Evolutionary conservation across 495 filamentous ascomycete species (phyloP), one percentile per base, ranked within the genome.

Genomic region (Xylaria nigripes): DNA sequence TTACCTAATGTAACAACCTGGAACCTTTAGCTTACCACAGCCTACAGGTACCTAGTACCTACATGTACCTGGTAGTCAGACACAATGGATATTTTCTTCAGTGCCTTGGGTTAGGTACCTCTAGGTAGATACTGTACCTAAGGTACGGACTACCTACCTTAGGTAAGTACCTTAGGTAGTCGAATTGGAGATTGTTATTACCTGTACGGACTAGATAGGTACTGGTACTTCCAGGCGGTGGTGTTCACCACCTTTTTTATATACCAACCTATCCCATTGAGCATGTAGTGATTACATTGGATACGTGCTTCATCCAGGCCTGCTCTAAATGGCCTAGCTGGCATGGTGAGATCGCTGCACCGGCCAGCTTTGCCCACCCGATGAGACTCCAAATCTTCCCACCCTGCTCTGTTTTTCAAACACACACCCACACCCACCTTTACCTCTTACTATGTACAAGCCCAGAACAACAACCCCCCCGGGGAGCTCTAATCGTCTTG

Each of bases 401-500:
- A 54, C 51, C 42, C 42, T 48, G 46, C 44, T 48, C 24, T 54
- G 24, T 54, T 54, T 40, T 53, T 53, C 51, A 40, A 32, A 54
- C 51, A 54, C 51, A 41, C 44, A 44, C 60, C 58, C 64, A 63
- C 61, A 60, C 61, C 63, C 61, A 56, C 60, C 32, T 40, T 36
- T 36, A 12, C 32, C 32, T 36, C 32, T 36, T 36, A 36, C 32
- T 36, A 36, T 36, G 32, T 21, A 34, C 38, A 43, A 34, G 40
- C 49, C 49, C 24, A 15, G 8, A 51, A 51, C 15, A 51, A 51
- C 38, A 48, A 48, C 45, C 45, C 48, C 56, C 50, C 54, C 51
- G 16, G 43, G 30, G 45, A 47, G 32, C 59, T 59, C 56, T 66
- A 58, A 58, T 64, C 48, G 54, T 64, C 61, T 61, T 66, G 58